Evolutionary conservation across 176 grass and related monocot species (phyloP).

Genomic region (Oryza glumipatula): DNA sequence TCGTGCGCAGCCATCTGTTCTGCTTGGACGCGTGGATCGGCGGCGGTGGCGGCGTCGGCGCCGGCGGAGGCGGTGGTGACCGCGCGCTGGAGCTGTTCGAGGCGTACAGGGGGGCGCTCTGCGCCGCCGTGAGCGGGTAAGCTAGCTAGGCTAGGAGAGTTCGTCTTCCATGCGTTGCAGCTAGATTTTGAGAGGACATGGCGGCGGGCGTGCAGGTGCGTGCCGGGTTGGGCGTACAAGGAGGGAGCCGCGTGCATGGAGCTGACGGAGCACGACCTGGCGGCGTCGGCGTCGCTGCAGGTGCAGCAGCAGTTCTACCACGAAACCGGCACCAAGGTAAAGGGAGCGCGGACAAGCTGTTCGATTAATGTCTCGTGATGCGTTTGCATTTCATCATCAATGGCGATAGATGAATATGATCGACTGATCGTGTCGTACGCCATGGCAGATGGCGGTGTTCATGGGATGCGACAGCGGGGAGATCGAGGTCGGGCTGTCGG

Average conservation of each 20-base stretch:
- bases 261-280: constrained; percentile 51
- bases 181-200: neutral
- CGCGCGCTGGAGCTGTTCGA: constrained; percentile 47
- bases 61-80: neutral
- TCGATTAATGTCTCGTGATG: too few species aligned
- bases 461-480: constrained; percentile 77
- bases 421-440: neutral
- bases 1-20: constrained; percentile 39
- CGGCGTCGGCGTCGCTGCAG: constrained; percentile 53
- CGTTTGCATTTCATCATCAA: neutral
- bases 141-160: too few species aligned
- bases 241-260: constrained; percentile 54
- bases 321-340: constrained; percentile 85
- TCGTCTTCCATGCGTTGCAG: neutral
- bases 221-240: constrained; percentile 83
- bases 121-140: constrained; percentile 57
- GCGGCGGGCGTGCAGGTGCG: constrained; percentile 36
- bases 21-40: constrained; percentile 59
- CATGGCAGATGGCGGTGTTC: constrained; percentile 67
- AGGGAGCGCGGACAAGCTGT: too few species aligned
- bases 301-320: constrained; percentile 81
- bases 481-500: constrained; percentile 76
- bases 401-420: neutral
- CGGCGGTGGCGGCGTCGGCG: neutral
- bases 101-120: constrained; percentile 54